Conservation (phyloP, 768 basidiomycete genomes). For the Tubosaeta sp. region DNA sequence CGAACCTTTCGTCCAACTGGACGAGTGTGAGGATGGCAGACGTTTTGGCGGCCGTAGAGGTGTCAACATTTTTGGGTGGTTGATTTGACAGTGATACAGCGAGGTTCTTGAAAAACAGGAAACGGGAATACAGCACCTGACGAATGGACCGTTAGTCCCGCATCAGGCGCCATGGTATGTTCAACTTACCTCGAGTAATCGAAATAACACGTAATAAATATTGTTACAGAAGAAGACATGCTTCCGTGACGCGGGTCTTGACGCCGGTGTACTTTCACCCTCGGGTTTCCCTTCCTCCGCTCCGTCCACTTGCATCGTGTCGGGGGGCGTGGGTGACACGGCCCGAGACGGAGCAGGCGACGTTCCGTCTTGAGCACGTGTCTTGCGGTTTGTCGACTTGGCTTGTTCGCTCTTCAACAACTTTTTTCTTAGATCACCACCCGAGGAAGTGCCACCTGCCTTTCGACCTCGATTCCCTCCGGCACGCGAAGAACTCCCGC, state of each 20-base stretch:
- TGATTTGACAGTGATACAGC: conserved; percentile 43
- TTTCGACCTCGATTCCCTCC: conserved; percentile 42
- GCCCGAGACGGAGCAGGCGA: conserved; percentile 57
- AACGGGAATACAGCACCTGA: conserved; percentile 78
- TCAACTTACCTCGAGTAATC: conserved; percentile 74
- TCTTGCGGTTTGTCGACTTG: conserved; percentile 60
- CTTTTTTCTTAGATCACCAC: conserved; percentile 74
- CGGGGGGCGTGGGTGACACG: conserved; percentile 56
- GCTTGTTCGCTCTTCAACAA: conserved; percentile 80
- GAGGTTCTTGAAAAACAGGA: conserved; percentile 75
- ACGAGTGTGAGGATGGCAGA: conserved; percentile 25
- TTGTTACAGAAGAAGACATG: conserved; percentile 85
- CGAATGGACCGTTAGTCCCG: neutral
- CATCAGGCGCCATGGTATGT: neutral
- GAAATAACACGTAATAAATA: conserved; percentile 78
- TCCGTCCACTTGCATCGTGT: conserved; percentile 35
- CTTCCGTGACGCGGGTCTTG: conserved; percentile 39
- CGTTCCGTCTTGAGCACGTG: conserved; percentile 48
- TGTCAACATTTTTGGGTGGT: conserved; percentile 3
- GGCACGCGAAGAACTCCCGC: conserved; percentile 23
- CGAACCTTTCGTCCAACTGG: conserved; percentile 32
- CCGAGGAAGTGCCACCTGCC: conserved; percentile 36
- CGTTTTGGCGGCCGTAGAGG: conserved; percentile 21
- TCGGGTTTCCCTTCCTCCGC: conserved; percentile 27
- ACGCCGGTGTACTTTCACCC: conserved; percentile 13